Conservation (phyloP, 208 protist species). For the Acanthamoeba castellanii region DNA sequence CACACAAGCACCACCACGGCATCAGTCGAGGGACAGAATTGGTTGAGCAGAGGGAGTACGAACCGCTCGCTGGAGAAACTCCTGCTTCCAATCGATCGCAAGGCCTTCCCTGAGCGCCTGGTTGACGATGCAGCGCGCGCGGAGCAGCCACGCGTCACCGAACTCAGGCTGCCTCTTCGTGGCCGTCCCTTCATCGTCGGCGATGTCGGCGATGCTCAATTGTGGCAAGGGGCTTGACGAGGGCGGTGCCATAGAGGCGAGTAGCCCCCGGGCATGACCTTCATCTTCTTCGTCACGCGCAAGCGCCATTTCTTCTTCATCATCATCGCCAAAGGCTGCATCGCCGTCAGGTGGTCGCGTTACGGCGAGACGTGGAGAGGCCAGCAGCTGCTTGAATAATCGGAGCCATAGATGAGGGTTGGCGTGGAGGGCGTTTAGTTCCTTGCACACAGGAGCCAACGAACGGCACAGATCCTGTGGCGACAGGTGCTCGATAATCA, state of each 20-base stretch:
- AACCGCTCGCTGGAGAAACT: conserved; percentile 37
- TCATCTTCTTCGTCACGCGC: not conserved
- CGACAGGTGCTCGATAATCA: conserved; percentile 46
- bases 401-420: conserved; percentile 37
- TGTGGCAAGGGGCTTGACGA: too few relatives aligned
- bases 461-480: conserved; percentile 26
- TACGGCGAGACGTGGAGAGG: not conserved
- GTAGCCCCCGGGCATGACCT: not conserved
- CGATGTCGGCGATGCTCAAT: not conserved
- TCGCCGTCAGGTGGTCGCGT: not conserved
- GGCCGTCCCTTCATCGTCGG: not conserved
- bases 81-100: conserved; percentile 21
- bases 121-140: not conserved
- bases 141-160: conserved; percentile 3
- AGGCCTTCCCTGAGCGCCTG: conserved; percentile 9
- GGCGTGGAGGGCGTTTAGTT: not conserved
- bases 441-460: not conserved
- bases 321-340: not conserved
- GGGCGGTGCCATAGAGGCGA: not conserved
- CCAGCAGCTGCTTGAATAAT: conserved; percentile 1
- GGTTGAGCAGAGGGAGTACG: not conserved
- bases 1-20: not conserved
- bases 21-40: not conserved
- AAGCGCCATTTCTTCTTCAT: too few relatives aligned
- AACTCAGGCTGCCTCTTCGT: not conserved